These are phyloP conservation scores for Hirschfeldia incana DNA, from an alignment of 345 rosid genomes.

Conservation along the genomic window DNA sequence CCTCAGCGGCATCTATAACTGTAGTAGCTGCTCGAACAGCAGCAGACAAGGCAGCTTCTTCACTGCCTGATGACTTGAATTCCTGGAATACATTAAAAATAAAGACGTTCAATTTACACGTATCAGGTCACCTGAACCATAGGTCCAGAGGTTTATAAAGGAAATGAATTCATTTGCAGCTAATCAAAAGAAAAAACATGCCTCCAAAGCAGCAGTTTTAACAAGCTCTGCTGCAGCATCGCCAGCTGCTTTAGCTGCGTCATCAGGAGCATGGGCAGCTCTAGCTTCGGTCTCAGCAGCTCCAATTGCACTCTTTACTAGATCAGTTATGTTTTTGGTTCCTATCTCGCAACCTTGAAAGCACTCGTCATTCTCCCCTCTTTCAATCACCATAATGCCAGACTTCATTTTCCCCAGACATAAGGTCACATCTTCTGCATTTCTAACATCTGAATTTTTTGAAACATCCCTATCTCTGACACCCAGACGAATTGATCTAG, in stretches of 20 bases:
- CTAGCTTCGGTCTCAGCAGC: constrained; percentile 98
- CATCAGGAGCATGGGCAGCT: constrained; percentile 78
- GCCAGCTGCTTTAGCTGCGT: constrained; percentile 90
- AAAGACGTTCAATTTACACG: constrained; percentile 4
- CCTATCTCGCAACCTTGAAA: constrained; percentile 81
- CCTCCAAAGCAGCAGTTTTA: constrained; percentile 92
- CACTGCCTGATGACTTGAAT: constrained; percentile 60
- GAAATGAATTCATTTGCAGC: constrained; percentile 17
- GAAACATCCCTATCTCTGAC: constrained; percentile 53
- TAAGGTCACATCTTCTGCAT: constrained; percentile 53
- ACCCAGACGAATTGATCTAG: constrained; percentile 66
- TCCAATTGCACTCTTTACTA: constrained; percentile 79
- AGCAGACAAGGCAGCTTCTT: constrained; percentile 89
- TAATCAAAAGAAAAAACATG: constrained; percentile 16
- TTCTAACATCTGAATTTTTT: constrained; percentile 55
- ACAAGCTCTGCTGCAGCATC: constrained; percentile 98
- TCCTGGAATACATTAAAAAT: constrained; percentile 47
- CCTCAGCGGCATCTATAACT: constrained; percentile 87
- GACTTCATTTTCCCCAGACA: constrained; percentile 42
- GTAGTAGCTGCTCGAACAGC: constrained; percentile 91
- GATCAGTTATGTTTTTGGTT: constrained; percentile 67
- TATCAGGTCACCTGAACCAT: neutral
- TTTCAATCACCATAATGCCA: constrained; percentile 52
- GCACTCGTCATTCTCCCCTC: constrained; percentile 74
- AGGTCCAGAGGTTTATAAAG: neutral